Evolutionary conservation across 805 yeast species (phyloP), one percentile per base, ranked within the genome.

Genomic region (Teunomyces kruisii): DNA sequence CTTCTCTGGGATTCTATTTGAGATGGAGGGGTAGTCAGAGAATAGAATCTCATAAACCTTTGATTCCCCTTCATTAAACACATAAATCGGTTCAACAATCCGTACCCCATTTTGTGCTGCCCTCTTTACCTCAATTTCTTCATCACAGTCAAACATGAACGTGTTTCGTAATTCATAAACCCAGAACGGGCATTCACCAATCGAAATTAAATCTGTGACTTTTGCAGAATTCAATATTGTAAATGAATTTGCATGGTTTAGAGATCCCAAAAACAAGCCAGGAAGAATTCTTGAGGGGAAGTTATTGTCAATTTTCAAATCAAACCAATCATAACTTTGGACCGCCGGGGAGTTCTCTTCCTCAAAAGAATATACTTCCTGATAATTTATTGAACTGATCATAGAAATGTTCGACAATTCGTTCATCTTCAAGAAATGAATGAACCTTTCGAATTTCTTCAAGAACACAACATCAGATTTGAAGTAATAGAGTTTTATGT

Each of bases 131-230:
- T 40, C 43, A 16, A 13, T 12, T 10, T 32, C 38, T 6, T 31
- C 37, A 9, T 45, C 40, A 26, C 40, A 48, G 26, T 44, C 48
- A 29, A 51, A 51, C 27, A 48, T 45, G 26, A 51, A 41, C 29
- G 37, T 40, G 13, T 46, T 30, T 28, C 43, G 46, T 14, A 49
- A 44, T 10, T 48, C 43, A 17, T 42, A 38, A n/a, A 62, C 56
- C 74, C 74, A 69, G 6, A 37, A 31, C 0, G 75, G 75, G 42
- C 56, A 54, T 46, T 67, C 73, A 24, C 72, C 75, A 24, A 69
- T 57, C 2, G 71, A 62, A 3, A 68, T 58, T 22, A 68, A 48
- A 29, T 56, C 54, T 9, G 56, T 49, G 33, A 67, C 54, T 13
- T 56, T 52, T 44, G 59, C 49, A 2, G 62, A 39, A 28, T 56